Base-by-base conservation (phyloP, 2,329 filamentous ascomycete genomes). In the Tolypocladium endophyticum region DNA sequence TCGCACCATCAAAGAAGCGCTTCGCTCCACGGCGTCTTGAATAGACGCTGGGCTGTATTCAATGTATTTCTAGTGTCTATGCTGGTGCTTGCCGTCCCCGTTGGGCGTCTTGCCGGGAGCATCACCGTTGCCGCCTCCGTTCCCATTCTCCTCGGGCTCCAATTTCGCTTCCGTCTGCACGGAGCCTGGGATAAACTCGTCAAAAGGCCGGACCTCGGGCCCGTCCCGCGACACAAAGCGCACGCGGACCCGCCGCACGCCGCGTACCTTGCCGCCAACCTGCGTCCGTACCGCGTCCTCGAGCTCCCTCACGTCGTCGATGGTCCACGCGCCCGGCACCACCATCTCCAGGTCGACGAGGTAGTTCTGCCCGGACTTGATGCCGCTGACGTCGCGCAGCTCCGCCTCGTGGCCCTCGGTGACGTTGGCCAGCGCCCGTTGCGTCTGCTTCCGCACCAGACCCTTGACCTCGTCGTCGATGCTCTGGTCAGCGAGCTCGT, bases 281-380 rank as follows among this genome's bases (percentile, higher is more conserved):
- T 81, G 81, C 53, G 86, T 81, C 61, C 94, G 84, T 41, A 97
- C 81, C 3, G 80, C 76, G 41, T 88, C 83, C 73, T 99, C 94
- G 18, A 96, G 79, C 20, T 81, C 76, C 43, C 84, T 80, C 9
- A 87, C 83, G 59, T 88, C 83, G 58, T 86, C 83, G 7, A 99
- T 78, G 0, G 88, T 88, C 88, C 89, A 96, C 39, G 78, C 77
- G 28, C 81, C 82, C 0, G 93, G 91, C 20, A 95, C 89, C 2
- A 85, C 88, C 62, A 97, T 76, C 72, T 96, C 92, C 9, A 99
- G 73, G 67, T 97, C 94, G 66, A 97, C 87, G 36, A 97, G 80
- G 71, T 95, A 97, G 76, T 97, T 99, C 73, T 97, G 94, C 36
- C 94, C 94, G 4, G 91, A 94, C 76, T 99, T 99, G 74, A 96